Conservation (phyloP, 2,329 filamentous ascomycete genomes). For the Colletotrichum brevisporum region DNA sequence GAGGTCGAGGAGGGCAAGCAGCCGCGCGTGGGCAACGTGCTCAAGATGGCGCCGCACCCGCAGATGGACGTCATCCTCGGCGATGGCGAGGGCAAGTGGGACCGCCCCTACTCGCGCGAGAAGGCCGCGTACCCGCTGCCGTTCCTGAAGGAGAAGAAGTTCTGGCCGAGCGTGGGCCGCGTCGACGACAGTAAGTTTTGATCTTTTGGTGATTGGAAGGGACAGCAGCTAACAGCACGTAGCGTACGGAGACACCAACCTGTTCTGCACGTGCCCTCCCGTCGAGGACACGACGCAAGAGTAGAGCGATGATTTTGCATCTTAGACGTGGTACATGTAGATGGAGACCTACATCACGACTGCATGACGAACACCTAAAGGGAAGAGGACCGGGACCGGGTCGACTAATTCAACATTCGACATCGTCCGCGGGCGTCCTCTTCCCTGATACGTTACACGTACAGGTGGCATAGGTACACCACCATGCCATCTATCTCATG, state of each 20-base stretch:
- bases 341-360: slow-evolving; percentile 1
- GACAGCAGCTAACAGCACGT: slow-evolving; percentile 39
- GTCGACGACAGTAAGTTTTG: slow-evolving; percentile 84
- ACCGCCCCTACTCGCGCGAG: slow-evolving; percentile 84
- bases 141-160: slow-evolving; percentile 94
- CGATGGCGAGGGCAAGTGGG: slow-evolving; percentile 71
- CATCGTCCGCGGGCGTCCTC: neutral
- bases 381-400: neutral
- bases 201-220: no score
- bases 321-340: slow-evolving; percentile 28
- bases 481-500: no score
- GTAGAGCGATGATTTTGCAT: slow-evolving; percentile 32
- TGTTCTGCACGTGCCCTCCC: slow-evolving; percentile 95
- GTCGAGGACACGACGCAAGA: slow-evolving; percentile 73
- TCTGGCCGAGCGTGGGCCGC: slow-evolving; percentile 91
- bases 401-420: slow-evolving; percentile 37
- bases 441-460: no score
- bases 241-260: slow-evolving; percentile 92
- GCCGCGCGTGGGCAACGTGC: slow-evolving; percentile 82
- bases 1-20: slow-evolving; percentile 85
- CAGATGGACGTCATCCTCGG: slow-evolving; percentile 80
- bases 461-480: no score
- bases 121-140: slow-evolving; percentile 88
- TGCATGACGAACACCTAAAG: slow-evolving; percentile 12
- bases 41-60: slow-evolving; percentile 91